These are phyloP conservation scores for Candida sp. DNA, from an alignment of 1,139 yeast species.

Conservation along the genomic window DNA sequence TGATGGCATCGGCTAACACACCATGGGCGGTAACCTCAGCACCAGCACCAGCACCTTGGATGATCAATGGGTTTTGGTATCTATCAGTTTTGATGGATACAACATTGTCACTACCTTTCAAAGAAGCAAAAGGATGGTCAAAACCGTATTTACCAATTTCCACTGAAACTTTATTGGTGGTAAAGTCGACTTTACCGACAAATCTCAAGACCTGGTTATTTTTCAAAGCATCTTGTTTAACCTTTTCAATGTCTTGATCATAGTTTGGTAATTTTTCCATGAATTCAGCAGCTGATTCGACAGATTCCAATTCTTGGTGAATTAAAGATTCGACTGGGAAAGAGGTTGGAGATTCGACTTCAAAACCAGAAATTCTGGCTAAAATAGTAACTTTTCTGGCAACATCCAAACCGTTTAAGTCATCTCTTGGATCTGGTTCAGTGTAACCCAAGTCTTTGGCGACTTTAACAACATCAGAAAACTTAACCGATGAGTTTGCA, in stretches of 20 bases:
- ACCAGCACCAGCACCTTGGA: slow-evolving; percentile 99
- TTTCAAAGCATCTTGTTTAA: slow-evolving; percentile 77
- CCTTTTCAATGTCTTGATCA: slow-evolving; percentile 73
- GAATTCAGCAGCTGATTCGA: slow-evolving; percentile 72
- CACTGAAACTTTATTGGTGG: slow-evolving; percentile 67
- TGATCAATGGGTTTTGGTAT: slow-evolving; percentile 86
- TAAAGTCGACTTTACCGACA: slow-evolving; percentile 86
- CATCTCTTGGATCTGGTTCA: slow-evolving; percentile 99
- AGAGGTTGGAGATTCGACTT: slow-evolving; percentile 88
- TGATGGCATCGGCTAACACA: slow-evolving; percentile 89
- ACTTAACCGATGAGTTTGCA: slow-evolving; percentile 55
- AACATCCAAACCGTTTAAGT: slow-evolving; percentile 94
- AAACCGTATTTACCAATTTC: slow-evolving; percentile 82
- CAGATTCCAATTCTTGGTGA: slow-evolving; percentile 80
- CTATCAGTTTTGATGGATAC: slow-evolving; percentile 88
- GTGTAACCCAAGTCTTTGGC: slow-evolving; percentile 95
- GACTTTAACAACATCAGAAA: slow-evolving; percentile 83
- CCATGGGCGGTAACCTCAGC: slow-evolving; percentile 99
- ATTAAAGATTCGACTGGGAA: slow-evolving; percentile 94
- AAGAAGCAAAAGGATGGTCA: slow-evolving; percentile 93
- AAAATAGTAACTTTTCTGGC: slow-evolving; percentile 97
- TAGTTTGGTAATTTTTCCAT: slow-evolving; percentile 75
- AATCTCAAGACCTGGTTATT: slow-evolving; percentile 88
- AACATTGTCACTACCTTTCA: slow-evolving; percentile 95
- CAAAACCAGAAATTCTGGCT: slow-evolving; percentile 86